Conservation (phyloP, 2,329 filamentous ascomycete genomes). For the Fusarium sp. region DNA sequence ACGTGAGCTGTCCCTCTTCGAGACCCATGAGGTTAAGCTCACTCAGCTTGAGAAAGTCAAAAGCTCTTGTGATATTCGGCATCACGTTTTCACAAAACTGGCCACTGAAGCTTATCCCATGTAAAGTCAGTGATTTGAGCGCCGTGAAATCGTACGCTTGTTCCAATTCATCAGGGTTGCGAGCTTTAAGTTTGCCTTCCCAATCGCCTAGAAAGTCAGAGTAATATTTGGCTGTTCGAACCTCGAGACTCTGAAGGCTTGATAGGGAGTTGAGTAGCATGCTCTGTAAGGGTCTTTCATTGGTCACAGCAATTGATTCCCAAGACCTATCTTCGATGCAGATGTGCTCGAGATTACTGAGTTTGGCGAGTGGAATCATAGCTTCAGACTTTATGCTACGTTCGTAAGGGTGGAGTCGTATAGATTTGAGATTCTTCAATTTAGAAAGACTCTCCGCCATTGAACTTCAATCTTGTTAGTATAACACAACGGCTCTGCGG, state of each 20-base stretch:
- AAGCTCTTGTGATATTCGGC: background rate
- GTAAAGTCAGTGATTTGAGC: background rate
- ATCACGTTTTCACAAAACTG: accelerated
- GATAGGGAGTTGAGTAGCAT: constrained; percentile 1
- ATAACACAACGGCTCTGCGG: accelerated
- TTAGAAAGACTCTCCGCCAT: background rate
- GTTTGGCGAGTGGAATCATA: background rate
- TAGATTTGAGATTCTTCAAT: background rate
- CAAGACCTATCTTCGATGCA: background rate
- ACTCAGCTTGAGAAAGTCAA: constrained; percentile 4
- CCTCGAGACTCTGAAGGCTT: background rate
- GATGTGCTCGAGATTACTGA: constrained; percentile 4
- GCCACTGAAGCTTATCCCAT: accelerated
- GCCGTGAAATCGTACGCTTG: background rate
- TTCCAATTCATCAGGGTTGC: background rate
- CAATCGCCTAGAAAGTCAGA: background rate
- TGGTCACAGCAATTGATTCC: background rate
- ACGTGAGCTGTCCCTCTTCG: accelerated
- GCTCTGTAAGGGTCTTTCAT: background rate
- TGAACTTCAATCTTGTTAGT: background rate
- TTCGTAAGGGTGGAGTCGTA: accelerated
- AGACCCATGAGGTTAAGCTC: background rate
- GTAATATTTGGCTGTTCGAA: background rate
- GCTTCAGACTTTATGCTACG: background rate
- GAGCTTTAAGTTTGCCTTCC: background rate